Base-by-base conservation (phyloP, 129 eudicot genomes). In the Oenanthe sinensis region DNA sequence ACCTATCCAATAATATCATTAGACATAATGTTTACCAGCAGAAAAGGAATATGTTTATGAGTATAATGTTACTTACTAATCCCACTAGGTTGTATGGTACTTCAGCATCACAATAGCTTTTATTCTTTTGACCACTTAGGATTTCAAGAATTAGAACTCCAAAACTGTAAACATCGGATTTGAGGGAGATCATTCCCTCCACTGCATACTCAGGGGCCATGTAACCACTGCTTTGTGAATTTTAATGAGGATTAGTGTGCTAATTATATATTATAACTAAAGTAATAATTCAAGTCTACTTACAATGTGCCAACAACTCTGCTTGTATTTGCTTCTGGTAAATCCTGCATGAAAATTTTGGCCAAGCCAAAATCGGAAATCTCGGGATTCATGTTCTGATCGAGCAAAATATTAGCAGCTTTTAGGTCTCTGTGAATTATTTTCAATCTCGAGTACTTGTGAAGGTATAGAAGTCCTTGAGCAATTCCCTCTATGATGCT, bases 241-340 rank as follows among this genome's bases (percentile, higher is more conserved):
- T 58, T 3, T 22, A 58, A 58, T 22, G 30, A 58, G 30, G 30
- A 58, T 58, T 33, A 33, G 1, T 33, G 13, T 22, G 65, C 26
- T n/a, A 22, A 58, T 58, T 58, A n/a, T 58, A 8, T 10, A 22
- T 58, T n/a, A 2, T 22, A 22, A 58, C 8, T 22, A 58, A 13
- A 58, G 11, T 58, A 58, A n/a, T 22, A 58, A 22, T 20, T 22
- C 0, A 58, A n/a, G 30, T n/a, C 65, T 58, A 58, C 87, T 87
- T 82, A 87, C 90, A 79, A 82, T 80, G 90, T 87, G 69, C 90
- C 90, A 22, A 83, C 90, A 46, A 84, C 81, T 49, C 86, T 71
- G 47, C 40, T 65, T 20, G 90, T 87, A 74, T 79, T 80, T 45
- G 81, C 90, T 63, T 84, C 86, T 71, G 47, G 14, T 39, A 71